phyloP scores from a whole-genome alignment of 2,329 filamentous ascomycete genomes.

The Aspergillus puulaauensis region DNA sequence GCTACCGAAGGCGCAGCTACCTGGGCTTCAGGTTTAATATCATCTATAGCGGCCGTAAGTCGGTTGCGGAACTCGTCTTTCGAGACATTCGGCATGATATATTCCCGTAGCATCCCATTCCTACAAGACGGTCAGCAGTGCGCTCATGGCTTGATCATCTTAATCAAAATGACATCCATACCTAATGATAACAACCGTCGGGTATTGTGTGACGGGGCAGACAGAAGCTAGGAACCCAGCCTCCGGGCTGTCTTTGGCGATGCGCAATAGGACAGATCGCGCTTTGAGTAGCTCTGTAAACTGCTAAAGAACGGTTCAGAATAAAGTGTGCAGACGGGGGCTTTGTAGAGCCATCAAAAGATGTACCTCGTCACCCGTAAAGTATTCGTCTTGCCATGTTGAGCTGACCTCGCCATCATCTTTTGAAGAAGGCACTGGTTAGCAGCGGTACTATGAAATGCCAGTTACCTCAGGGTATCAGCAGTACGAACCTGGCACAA shows the following conservation, averaged over 20 bases:
- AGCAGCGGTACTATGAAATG: slow-evolving; percentile 1
- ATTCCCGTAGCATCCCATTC: slow-evolving; percentile 75
- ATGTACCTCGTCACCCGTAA: slow-evolving; percentile 54
- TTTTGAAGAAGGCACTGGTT: slow-evolving; percentile 31
- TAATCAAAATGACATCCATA: slow-evolving; percentile 35
- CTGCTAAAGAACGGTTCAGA: slow-evolving; percentile 37
- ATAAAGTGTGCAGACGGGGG: slow-evolving; percentile 8
- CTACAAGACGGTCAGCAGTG: slow-evolving; percentile 39
- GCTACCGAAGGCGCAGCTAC: neutral
- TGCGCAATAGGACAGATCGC: slow-evolving; percentile 67
- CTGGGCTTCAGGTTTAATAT: slow-evolving; percentile 10
- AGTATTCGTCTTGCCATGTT: slow-evolving; percentile 70
- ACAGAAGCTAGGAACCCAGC: slow-evolving; percentile 79
- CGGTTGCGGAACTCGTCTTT: slow-evolving; percentile 67
- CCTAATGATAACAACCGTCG: slow-evolving; percentile 77
- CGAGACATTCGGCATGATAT: slow-evolving; percentile 64
- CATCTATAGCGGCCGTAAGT: slow-evolving; percentile 47
- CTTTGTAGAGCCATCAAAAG: neutral
- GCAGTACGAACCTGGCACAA: slow-evolving; percentile 66
- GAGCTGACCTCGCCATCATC: slow-evolving; percentile 69
- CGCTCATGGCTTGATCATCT: neutral
- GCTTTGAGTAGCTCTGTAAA: slow-evolving; percentile 57
- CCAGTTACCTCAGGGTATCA: neutral
- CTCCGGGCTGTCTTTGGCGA: slow-evolving; percentile 73
- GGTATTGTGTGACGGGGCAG: slow-evolving; percentile 75